Percentiles rank a stretch among this genome's conserved stretches.
Evolutionary conservation across 352 stramenopile species (phyloP).

Genomic region (Chrysophaeum taylorii): DNA sequence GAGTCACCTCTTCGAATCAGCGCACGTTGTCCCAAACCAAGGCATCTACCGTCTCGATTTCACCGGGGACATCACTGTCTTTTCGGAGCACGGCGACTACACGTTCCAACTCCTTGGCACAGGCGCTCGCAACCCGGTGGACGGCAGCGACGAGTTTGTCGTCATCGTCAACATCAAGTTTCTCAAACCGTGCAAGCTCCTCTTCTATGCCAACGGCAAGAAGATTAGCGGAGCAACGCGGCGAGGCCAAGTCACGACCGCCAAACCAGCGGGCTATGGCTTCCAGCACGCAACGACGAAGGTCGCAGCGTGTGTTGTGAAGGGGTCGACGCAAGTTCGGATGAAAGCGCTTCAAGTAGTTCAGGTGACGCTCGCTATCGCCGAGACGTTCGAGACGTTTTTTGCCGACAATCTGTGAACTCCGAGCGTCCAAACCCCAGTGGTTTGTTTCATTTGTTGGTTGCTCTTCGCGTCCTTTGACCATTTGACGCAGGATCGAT

Average conservation of each 20-base stretch:
- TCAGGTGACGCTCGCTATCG: constrained; percentile 1
- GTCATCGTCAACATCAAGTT: constrained; percentile 20
- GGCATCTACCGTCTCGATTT: constrained; percentile 19
- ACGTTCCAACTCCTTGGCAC: constrained; percentile 14
- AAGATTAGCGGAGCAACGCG: not conserved
- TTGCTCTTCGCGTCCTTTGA: constrained; percentile 13
- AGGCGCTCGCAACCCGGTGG: not conserved
- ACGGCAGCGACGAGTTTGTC: not conserved
- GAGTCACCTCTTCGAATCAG: too few relatives aligned
- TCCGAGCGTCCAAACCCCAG: too few relatives aligned
- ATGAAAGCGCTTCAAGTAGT: not conserved
- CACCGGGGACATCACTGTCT: constrained; percentile 21
- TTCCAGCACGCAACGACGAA: constrained; percentile 9
- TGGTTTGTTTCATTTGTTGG: too few relatives aligned
- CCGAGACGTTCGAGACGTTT: not conserved
- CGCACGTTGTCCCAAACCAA: constrained; percentile 9
- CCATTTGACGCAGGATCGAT: constrained; percentile 21
- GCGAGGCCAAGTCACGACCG: not conserved
- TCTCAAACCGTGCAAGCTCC: constrained; percentile 15
- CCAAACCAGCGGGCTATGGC: not conserved
- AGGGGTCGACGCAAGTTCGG: not conserved
- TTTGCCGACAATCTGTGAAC: constrained; percentile 12
- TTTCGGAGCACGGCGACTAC: constrained; percentile 18
- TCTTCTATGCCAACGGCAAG: constrained; percentile 3
- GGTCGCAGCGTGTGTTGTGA: constrained; percentile 3